Base-by-base conservation (phyloP, 305 asterid genomes). In the Solanum hybrid region DNA sequence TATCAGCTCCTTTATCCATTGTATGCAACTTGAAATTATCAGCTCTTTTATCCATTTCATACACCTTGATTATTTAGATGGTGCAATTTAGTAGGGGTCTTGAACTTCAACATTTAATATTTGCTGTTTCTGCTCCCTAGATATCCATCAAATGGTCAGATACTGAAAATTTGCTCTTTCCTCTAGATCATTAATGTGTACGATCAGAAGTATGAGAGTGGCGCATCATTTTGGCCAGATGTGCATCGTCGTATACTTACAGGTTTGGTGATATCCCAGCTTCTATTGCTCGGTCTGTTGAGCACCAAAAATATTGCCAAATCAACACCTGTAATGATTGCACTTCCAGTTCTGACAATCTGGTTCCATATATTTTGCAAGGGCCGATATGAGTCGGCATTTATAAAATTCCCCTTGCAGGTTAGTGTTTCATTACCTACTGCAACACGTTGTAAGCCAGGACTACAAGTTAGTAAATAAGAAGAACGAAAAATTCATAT, bases 361-460 rank as follows among this genome's bases (percentile, higher is more conserved):
- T 91, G 89, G 89, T 97, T 96, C 94, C 97, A 96, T 87, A 29
- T 45, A 51, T 96, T 93, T 93, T 97, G 99, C 94, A 96, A 94
- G 92, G 99, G 97, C 87, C 97, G 99, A 36, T 96, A 92, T n/a
- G 99, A 97, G 90, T 95, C 99, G 10, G 98, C 99, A 89, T 97
- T 97, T 75, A 22, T 91, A 41, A 91, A 89, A 91, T 94, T 93
- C 83, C 99, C 99, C 10, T 87, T 97, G 84, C 97, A 97, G 99
- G 99, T 97, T 84, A 84, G 41, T 45, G 31, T 84, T 57, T 51
- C 31, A 22, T 31, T 51, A 84, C 88, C 88, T 51, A 51, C 76
- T 31, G 88, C 76, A 29, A 51, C 75, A 45, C 20, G 5, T 45
- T 83, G 61, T 20, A 45, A 17, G 76, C 41, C 6, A 31, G 27